Conservation (phyloP, 2,329 filamentous ascomycete genomes). For the Madurella fahalii region DNA sequence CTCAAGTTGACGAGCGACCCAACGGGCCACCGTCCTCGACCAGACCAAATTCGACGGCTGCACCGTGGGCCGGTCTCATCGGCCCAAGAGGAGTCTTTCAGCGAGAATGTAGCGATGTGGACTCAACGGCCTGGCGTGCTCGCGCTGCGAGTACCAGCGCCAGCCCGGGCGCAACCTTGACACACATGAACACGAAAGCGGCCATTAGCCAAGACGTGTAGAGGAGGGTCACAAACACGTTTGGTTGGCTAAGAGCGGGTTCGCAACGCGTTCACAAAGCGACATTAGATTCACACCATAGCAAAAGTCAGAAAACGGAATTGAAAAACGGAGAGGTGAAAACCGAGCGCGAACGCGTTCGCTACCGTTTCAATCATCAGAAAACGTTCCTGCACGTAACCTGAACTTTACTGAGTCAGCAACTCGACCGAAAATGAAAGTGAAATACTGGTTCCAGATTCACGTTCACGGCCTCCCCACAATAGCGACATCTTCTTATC, state of each 20-base stretch:
- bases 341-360: neutral
- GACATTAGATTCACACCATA: neutral
- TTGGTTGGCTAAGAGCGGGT: neutral
- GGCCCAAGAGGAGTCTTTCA: too few species aligned
- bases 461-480: neutral
- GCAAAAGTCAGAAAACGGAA: neutral
- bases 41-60: too few species aligned
- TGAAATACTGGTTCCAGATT: neutral
- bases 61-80: too few species aligned
- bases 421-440: neutral
- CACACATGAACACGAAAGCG: too few species aligned
- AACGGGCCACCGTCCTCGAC: too few species aligned
- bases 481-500: neutral
- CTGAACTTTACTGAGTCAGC: neutral
- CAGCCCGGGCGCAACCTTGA: too few species aligned
- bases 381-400: neutral
- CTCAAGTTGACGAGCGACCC: slow-evolving; percentile 10
- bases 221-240: neutral
- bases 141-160: too few species aligned
- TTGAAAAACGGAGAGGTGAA: neutral
- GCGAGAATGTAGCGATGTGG: too few species aligned
- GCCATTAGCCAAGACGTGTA: too few species aligned
- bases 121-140: too few species aligned
- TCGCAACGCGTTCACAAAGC: neutral
- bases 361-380: neutral